phyloP scores from a whole-genome alignment of 371 early-diverging fungal genomes.

The Umbelopsis sp. region DNA sequence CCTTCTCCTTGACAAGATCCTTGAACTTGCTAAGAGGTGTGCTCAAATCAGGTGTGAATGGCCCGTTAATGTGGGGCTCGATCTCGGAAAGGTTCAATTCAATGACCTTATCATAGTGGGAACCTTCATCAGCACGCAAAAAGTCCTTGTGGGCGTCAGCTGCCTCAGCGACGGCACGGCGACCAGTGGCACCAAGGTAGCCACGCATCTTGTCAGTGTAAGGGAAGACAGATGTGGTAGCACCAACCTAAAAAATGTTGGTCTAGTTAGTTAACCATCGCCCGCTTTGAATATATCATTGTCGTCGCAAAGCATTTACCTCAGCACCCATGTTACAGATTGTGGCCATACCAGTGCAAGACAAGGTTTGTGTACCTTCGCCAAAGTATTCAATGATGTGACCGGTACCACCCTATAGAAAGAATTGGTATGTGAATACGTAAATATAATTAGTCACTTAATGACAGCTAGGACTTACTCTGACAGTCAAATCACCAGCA shows the following conservation, averaged over 20 bases:
- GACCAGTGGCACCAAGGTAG: conserved; percentile 81
- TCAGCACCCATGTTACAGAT: conserved; percentile 97
- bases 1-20: conserved; percentile 74
- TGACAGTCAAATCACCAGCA: conserved; percentile 87
- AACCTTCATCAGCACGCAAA: conserved; percentile 54
- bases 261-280: no score
- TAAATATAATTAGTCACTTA: neutral
- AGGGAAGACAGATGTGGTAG: conserved; percentile 93
- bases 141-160: conserved; percentile 63
- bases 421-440: neutral
- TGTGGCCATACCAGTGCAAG: conserved; percentile 95
- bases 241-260: conserved; percentile 64
- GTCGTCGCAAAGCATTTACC: conserved; percentile 25
- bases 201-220: conserved; percentile 77
- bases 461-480: conserved; percentile 49
- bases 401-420: conserved; percentile 81
- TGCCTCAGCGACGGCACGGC: conserved; percentile 70
- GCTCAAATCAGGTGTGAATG: conserved; percentile 94
- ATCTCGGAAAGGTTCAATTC: conserved; percentile 88
- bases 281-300: no score
- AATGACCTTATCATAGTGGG: conserved; percentile 85
- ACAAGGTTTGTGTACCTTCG: conserved; percentile 80
- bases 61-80: conserved; percentile 97
- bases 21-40: conserved; percentile 88
- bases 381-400: conserved; percentile 95